Percentiles rank a stretch among this genome's conserved stretches.
Evolutionary conservation across 257 asterid species (phyloP).

Genomic region (Ajuga chamaepitys): DNA sequence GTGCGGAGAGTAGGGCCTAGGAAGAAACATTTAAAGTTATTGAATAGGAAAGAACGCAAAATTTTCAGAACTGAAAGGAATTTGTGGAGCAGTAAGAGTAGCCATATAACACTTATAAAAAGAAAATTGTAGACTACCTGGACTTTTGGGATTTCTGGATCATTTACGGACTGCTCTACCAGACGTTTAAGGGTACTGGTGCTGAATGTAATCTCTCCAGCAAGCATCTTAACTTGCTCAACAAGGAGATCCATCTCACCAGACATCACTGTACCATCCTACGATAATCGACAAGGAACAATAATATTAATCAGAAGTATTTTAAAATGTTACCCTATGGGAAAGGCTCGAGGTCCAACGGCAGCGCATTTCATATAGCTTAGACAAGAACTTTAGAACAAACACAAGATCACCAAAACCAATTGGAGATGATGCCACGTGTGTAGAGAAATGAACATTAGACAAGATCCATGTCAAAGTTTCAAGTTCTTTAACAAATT

Average conservation of each 20-base stretch:
- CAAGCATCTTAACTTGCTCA: constrained; percentile 97
- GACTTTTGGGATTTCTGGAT: constrained; percentile 66
- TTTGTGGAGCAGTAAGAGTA: not conserved
- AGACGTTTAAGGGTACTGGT: constrained; percentile 89
- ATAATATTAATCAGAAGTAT: constrained; percentile 1
- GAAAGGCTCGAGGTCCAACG: not conserved
- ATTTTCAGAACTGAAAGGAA: not conserved
- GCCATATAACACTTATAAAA: not conserved
- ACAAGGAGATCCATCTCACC: constrained; percentile 88
- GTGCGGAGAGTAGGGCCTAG: not conserved
- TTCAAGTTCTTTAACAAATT: too few relatives aligned
- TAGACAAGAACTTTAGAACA: too few relatives aligned
- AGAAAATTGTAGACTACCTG: constrained; percentile 46
- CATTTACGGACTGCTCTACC: constrained; percentile 64
- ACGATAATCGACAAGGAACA: constrained; percentile 17
- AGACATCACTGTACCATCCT: constrained; percentile 61
- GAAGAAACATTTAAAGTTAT: not conserved
- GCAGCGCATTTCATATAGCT: not conserved
- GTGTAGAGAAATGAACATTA: too few relatives aligned
- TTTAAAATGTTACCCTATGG: not conserved
- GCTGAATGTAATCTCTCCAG: constrained; percentile 89
- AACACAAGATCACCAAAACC: too few relatives aligned
- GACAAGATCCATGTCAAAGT: not conserved
- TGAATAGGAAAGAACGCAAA: not conserved
- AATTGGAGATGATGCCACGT: too few relatives aligned